Evolutionary conservation across 1,284 basidiomycete species (phyloP).

Genomic region (Trichosporon sp.): DNA sequence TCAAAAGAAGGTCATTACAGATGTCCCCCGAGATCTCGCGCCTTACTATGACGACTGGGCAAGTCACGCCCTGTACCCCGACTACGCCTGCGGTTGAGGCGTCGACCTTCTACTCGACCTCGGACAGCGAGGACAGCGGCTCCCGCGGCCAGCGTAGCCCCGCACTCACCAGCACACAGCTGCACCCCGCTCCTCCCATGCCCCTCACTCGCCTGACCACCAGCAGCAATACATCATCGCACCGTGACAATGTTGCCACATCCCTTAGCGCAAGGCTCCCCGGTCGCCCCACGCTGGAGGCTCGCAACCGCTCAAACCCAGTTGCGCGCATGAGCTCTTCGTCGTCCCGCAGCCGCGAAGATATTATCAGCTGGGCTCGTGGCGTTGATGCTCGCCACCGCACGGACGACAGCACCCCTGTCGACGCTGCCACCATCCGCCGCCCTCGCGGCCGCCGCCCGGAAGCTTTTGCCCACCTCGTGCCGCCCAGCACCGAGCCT

Average conservation of each 20-base stretch:
- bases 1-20: conserved; percentile 6
- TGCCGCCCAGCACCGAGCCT: conserved; percentile 16
- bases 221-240: not conserved
- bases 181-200: conserved; percentile 4
- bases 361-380: conserved; percentile 44
- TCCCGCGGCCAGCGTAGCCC: not conserved
- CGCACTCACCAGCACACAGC: not conserved
- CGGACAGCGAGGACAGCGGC: conserved; percentile 34
- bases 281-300: conserved; percentile 11
- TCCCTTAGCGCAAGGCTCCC: conserved; percentile 16
- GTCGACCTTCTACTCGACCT: conserved; percentile 39
- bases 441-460: conserved; percentile 8
- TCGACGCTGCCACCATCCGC: conserved; percentile 16
- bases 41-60: conserved; percentile 30
- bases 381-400: conserved; percentile 25
- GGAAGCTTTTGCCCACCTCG: conserved; percentile 8
- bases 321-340: conserved; percentile 37
- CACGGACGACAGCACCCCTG: conserved; percentile 7
- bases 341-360: conserved; percentile 41
- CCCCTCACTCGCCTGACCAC: conserved; percentile 4
- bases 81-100: conserved; percentile 16
- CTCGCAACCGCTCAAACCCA: conserved; percentile 12
- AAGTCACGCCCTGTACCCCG: conserved; percentile 25
- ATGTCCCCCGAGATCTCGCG: conserved; percentile 11
- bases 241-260: not conserved